Evolutionary conservation across 257 asterid genomes (phyloP).

Genomic region (Avicennia marina): DNA sequence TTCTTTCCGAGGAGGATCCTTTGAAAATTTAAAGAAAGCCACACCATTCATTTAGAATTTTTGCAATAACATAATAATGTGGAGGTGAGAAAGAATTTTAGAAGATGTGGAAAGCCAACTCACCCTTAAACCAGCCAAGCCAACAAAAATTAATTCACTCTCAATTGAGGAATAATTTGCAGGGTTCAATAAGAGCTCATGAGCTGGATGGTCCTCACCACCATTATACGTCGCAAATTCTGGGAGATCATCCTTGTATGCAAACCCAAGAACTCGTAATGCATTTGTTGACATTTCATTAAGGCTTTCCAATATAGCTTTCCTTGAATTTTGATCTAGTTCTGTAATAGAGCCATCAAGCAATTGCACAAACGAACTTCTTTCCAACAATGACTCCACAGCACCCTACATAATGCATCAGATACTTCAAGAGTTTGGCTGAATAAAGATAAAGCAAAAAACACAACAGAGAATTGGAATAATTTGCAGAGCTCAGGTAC

Average conservation of each 20-base stretch:
- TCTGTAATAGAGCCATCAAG: conserved; percentile 68
- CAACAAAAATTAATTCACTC: conserved; percentile 79
- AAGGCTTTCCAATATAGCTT: conserved; percentile 59
- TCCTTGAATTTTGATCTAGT: conserved; percentile 49
- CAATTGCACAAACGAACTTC: conserved; percentile 83
- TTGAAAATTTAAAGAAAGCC: conserved; percentile 8
- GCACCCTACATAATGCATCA: conserved; percentile 67
- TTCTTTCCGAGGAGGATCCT: conserved; percentile 99
- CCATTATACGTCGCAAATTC: conserved; percentile 78
- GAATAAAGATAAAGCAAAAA: conserved; percentile 12
- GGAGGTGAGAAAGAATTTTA: not conserved
- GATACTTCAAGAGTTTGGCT: not conserved
- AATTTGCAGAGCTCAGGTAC: not conserved
- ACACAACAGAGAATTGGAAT: not conserved
- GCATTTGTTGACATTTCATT: conserved; percentile 80
- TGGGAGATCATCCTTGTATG: conserved; percentile 67
- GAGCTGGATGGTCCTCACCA: conserved; percentile 96
- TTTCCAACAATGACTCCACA: conserved; percentile 85
- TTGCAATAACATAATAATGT: not conserved
- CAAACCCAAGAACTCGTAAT: conserved; percentile 90
- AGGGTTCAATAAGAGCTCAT: conserved; percentile 75
- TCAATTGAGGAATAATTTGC: conserved; percentile 80
- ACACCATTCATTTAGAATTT: conserved; percentile 4
- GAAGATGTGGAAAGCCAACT: conserved; percentile 27
- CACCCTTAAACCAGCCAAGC: conserved; percentile 93